A percentile compares a stretch with the other conserved stretches of the same genome.
Conservation (phyloP, 2,329 filamentous ascomycete species). For the Rosellinia necatrix region DNA sequence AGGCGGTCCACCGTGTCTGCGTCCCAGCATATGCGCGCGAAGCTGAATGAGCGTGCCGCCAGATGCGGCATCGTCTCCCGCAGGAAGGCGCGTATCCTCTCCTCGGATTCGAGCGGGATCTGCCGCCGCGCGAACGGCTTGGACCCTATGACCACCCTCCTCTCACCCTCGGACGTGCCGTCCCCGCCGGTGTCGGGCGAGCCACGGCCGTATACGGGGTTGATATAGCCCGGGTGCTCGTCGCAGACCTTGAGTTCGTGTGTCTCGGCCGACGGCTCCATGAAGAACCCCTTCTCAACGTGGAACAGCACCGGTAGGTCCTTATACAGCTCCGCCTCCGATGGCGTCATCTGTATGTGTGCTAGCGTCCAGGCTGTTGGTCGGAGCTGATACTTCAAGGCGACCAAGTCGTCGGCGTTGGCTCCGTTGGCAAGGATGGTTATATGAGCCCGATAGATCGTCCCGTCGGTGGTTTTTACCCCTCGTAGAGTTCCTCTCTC, state of each 20-base stretch:
- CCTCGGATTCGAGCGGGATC: constrained; percentile 52
- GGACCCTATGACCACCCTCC: constrained; percentile 24
- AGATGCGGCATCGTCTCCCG: constrained; percentile 58
- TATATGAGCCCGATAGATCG: constrained; percentile 46
- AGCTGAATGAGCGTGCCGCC: constrained; percentile 51
- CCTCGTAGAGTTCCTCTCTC: constrained; percentile 45
- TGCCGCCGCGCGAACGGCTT: constrained; percentile 39
- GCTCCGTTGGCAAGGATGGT: constrained; percentile 57
- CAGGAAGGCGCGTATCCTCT: constrained; percentile 53
- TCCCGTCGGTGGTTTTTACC: constrained; percentile 48
- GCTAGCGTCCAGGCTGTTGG: constrained; percentile 59
- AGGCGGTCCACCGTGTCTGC: constrained; percentile 59
- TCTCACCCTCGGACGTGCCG: neutral
- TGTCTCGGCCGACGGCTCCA: constrained; percentile 52
- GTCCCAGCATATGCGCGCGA: constrained; percentile 61
- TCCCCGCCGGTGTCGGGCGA: constrained; percentile 11
- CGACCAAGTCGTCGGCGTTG: constrained; percentile 50
- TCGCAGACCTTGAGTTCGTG: constrained; percentile 57
- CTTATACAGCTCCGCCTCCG: constrained; percentile 51
- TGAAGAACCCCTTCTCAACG: constrained; percentile 55
- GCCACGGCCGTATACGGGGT: constrained; percentile 42
- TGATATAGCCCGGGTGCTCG: constrained; percentile 61
- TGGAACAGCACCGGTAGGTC: constrained; percentile 55
- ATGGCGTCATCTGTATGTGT: constrained; percentile 52
- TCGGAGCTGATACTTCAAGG: constrained; percentile 57